Percentiles rank a stretch among this genome's conserved stretches.
phyloP scores from a whole-genome alignment of 805 yeast genomes.

The Lipomyces chichibuensis region DNA sequence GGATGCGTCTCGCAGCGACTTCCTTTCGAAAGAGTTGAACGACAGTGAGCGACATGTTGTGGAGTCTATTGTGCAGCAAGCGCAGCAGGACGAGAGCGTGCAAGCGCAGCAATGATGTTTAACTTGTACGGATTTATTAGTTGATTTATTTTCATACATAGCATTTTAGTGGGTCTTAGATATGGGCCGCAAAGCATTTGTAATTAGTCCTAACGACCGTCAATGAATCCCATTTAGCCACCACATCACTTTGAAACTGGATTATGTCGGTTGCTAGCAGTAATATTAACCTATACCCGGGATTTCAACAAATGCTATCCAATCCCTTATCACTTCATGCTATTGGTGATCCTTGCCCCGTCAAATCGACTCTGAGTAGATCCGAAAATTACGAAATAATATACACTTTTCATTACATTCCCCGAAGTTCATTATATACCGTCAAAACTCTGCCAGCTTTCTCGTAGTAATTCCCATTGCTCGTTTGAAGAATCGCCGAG shows the following conservation, averaged over 20 bases:
- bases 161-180: slow-evolving; percentile 1
- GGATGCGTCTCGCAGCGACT: slow-evolving; percentile 18
- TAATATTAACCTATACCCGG: not conserved
- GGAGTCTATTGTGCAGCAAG: slow-evolving; percentile 27
- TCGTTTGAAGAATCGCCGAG: slow-evolving; percentile 40
- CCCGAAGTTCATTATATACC: slow-evolving; percentile 34
- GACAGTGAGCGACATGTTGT: slow-evolving; percentile 19
- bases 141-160: not conserved
- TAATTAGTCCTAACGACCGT: not conserved
- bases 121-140: not conserved
- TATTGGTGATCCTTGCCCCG: not conserved
- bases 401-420: not conserved
- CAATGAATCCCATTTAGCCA: not conserved
- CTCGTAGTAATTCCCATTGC: slow-evolving; percentile 63
- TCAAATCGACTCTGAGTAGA: slow-evolving; percentile 3
- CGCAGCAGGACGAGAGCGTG: slow-evolving; percentile 26
- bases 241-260: not conserved
- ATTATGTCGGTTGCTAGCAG: not conserved
- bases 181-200: not conserved
- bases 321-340: not conserved
- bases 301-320: not conserved
- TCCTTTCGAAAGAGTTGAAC: slow-evolving; percentile 19
- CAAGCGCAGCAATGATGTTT: not conserved
- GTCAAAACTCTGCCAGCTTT: slow-evolving; percentile 69
- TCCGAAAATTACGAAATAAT: not conserved